Evolutionary conservation across 257 asterid species (phyloP).

Genomic region (Mitragyna speciosa): DNA sequence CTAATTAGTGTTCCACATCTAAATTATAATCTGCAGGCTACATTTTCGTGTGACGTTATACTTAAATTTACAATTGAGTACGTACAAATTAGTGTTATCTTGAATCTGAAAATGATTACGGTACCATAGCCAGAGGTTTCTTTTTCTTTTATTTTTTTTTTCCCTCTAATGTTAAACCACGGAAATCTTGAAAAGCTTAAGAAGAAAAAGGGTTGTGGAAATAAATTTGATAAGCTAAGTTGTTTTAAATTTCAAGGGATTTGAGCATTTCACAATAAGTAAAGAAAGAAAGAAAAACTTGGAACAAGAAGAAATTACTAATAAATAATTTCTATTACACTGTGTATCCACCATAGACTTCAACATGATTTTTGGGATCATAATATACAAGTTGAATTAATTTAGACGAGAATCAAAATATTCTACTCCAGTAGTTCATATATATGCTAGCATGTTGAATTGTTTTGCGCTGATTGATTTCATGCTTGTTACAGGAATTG

Average conservation of each 20-base stretch:
- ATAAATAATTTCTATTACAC: no score
- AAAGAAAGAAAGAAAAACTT: background rate
- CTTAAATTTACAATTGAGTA: background rate
- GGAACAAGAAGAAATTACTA: background rate
- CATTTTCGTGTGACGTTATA: background rate
- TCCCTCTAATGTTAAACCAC: background rate
- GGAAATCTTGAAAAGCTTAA: background rate
- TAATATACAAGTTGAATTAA: no score
- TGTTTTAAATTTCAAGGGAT: background rate
- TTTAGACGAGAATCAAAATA: no score
- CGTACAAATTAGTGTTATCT: background rate
- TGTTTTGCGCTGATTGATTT: conserved; percentile 2
- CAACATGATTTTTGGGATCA: background rate
- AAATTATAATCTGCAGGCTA: background rate
- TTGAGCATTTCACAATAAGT: no score
- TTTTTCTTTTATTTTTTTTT: no score
- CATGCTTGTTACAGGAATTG: conserved; percentile 54
- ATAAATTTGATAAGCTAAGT: no score
- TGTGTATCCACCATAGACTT: background rate
- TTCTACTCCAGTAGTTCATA: background rate
- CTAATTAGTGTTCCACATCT: background rate
- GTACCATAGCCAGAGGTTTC: background rate
- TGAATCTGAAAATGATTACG: no score
- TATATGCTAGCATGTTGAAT: background rate
- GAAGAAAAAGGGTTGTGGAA: background rate